A percentile compares a stretch with the other conserved stretches of the same genome.
Conservation (phyloP, 441 rosid species). For the Corymbia calophylla region DNA sequence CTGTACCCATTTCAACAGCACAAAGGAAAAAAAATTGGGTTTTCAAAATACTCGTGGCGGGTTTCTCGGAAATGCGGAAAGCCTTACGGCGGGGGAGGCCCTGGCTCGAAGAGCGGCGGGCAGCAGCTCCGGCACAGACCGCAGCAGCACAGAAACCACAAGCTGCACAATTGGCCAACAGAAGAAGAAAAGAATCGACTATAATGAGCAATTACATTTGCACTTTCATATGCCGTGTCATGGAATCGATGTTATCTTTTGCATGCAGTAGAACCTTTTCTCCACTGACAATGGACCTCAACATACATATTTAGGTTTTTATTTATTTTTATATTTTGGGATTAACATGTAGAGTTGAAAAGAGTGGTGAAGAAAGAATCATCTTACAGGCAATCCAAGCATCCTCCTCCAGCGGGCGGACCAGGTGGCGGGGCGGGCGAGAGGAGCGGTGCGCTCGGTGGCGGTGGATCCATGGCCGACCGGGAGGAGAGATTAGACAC, state of each 20-base stretch:
- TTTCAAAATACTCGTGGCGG: neutral
- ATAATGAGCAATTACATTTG: neutral
- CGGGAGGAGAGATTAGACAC: neutral
- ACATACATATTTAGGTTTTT: neutral
- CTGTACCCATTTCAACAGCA: neutral
- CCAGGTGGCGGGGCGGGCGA: conserved; percentile 7
- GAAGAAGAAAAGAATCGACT: neutral
- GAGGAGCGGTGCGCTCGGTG: conserved; percentile 23
- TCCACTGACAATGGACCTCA: neutral
- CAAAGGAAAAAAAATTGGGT: neutral
- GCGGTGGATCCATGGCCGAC: conserved; percentile 43
- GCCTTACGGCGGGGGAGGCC: conserved; percentile 29
- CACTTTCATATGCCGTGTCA: neutral
- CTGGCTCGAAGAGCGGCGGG: conserved; percentile 46
- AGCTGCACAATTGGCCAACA: conserved; percentile 18
- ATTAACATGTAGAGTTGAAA: neutral
- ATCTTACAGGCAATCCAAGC: conserved; percentile 32
- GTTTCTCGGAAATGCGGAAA: neutral
- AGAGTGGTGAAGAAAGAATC: neutral
- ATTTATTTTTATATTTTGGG: no score
- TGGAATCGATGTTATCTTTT: neutral
- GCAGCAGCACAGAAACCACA: conserved; percentile 52
- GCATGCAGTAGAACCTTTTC: neutral
- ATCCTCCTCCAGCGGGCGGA: conserved; percentile 12
- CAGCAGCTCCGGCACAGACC: conserved; percentile 43